Percentiles rank a stretch among this genome's conserved stretches.
Conservation (phyloP, 495 filamentous ascomycete species). For the Hapsidospora chrysogenum region DNA sequence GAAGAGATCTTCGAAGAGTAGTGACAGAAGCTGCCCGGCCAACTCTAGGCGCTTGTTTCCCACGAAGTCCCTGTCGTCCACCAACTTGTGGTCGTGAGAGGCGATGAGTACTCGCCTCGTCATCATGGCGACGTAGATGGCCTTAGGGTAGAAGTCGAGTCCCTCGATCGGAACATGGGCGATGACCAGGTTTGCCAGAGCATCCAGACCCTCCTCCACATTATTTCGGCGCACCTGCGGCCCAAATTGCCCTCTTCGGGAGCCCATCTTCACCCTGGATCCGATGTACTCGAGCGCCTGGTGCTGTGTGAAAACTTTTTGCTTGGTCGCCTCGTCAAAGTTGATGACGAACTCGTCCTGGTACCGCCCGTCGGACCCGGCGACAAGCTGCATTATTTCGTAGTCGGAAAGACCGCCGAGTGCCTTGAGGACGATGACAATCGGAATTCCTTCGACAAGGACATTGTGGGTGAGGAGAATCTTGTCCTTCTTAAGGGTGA, state of each 20-base stretch:
- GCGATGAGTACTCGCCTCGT: conserved; percentile 86
- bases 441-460: conserved; percentile 78
- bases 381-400: conserved; percentile 78
- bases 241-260: conserved; percentile 26
- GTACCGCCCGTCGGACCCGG: conserved; percentile 68
- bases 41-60: conserved; percentile 94
- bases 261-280: conserved; percentile 65
- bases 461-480: conserved; percentile 87
- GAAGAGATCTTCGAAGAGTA: conserved; percentile 94
- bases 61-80: conserved; percentile 94
- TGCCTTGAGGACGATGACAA: conserved; percentile 80
- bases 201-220: conserved; percentile 79
- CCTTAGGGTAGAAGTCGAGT: conserved; percentile 87
- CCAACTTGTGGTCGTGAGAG: conserved; percentile 66
- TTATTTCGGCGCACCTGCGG: conserved; percentile 42
- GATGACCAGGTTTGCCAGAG: conserved; percentile 76
- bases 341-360: conserved; percentile 90
- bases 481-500: conserved; percentile 77
- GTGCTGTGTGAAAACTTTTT: conserved; percentile 74
- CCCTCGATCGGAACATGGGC: conserved; percentile 83
- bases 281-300: conserved; percentile 90
- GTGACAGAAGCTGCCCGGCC: conserved; percentile 83
- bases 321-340: conserved; percentile 76
- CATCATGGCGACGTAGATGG: conserved; percentile 93
- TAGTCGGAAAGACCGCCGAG: conserved; percentile 87